Conservation (phyloP, 495 filamentous ascomycete genomes). For the Annulohypoxylon stygium region DNA sequence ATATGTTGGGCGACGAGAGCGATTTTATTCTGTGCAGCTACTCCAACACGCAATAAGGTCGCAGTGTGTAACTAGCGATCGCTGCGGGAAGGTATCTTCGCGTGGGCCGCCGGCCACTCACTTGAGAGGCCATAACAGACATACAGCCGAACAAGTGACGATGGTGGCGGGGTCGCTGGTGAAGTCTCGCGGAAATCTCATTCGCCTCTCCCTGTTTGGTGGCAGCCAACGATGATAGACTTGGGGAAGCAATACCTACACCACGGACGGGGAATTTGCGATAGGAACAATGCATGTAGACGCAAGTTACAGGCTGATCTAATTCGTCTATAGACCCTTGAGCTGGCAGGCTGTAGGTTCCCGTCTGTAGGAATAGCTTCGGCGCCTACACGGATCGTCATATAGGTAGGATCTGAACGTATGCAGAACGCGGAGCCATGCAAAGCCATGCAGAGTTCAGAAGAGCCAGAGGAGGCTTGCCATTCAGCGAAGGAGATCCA, state of each 20-base stretch:
- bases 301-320: constrained; percentile 21
- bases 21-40: constrained; percentile 40
- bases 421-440: constrained; percentile 32
- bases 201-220: constrained; percentile 39
- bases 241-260: constrained; percentile 41
- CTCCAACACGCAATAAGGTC: constrained; percentile 34
- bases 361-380: constrained; percentile 32
- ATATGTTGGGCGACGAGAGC: constrained; percentile 38
- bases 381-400: constrained; percentile 28
- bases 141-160: constrained; percentile 38
- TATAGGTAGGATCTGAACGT: constrained; percentile 34
- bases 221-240: constrained; percentile 38
- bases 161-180: constrained; percentile 42
- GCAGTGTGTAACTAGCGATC: constrained; percentile 48
- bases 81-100: constrained; percentile 38
- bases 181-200: constrained; percentile 24
- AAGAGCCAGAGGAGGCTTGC: constrained; percentile 3
- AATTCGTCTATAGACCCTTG: constrained; percentile 30
- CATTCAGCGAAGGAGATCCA: constrained; percentile 16
- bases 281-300: constrained; percentile 37
- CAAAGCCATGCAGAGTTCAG: constrained; percentile 11
- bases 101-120: constrained; percentile 41
- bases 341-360: constrained; percentile 36
- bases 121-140: constrained; percentile 26
- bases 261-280: constrained; percentile 40